A percentile compares a stretch with the other conserved stretches of the same genome.
phyloP scores from a whole-genome alignment of 2,329 filamentous ascomycete genomes.

The Colletotrichum liaoningense region DNA sequence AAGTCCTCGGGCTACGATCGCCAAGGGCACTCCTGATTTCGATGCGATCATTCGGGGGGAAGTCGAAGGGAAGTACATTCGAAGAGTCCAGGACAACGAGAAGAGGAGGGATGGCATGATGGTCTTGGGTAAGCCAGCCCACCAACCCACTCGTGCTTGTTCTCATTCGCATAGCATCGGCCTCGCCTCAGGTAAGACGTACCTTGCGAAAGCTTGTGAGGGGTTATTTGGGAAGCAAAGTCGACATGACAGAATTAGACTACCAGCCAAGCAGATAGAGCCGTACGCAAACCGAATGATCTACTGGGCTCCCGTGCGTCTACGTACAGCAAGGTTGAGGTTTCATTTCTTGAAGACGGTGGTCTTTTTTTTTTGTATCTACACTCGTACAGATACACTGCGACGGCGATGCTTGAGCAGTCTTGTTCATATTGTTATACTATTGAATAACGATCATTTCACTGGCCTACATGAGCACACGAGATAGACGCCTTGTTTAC shows the following conservation, averaged over 20 bases:
- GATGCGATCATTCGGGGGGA: slow-evolving; percentile 9
- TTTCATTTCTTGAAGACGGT: no score
- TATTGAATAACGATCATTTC: no score
- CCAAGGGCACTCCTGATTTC: slow-evolving; percentile 12
- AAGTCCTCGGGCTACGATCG: slow-evolving; percentile 7
- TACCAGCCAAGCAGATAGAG: not conserved
- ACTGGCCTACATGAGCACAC: no score
- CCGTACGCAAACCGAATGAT: no score
- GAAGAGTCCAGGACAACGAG: slow-evolving; percentile 21
- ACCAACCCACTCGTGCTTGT: not conserved
- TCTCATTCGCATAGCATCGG: not conserved
- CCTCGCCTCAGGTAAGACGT: not conserved
- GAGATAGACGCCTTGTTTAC: no score
- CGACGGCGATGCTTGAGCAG: no score
- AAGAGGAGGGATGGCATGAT: slow-evolving; percentile 9
- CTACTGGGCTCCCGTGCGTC: not conserved
- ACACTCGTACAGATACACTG: no score
- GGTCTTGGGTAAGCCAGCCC: slow-evolving; percentile 6
- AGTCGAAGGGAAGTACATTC: slow-evolving; percentile 20
- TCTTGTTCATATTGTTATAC: no score
- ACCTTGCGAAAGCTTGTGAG: slow-evolving; percentile 5
- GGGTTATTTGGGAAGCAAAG: slow-evolving; percentile 12
- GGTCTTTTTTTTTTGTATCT: no score
- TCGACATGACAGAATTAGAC: slow-evolving; percentile 1
- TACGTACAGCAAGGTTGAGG: not conserved